phyloP scores from a whole-genome alignment of 768 basidiomycete genomes.

The Leucocoprinus sp. region DNA sequence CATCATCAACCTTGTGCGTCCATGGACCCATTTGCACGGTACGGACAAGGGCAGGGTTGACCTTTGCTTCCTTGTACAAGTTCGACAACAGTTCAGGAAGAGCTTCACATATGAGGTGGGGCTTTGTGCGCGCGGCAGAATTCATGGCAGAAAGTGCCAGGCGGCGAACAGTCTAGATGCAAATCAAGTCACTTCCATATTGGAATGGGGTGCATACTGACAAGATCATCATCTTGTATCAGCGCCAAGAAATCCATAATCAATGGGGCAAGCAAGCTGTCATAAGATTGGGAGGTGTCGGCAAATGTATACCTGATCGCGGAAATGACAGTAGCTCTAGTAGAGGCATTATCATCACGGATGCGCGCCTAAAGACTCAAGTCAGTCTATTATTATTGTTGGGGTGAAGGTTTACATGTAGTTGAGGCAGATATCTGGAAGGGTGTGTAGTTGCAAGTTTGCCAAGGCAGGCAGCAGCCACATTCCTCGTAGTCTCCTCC shows the following conservation, averaged over 20 bases:
- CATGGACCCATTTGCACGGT: conserved; percentile 97
- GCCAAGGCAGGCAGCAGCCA: conserved; percentile 93
- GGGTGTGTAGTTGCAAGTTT: conserved; percentile 92
- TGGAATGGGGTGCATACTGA: conserved; percentile 26
- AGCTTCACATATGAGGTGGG: conserved; percentile 84
- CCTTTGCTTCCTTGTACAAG: conserved; percentile 77
- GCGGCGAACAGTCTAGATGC: conserved; percentile 73
- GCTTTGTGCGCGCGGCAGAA: conserved; percentile 92
- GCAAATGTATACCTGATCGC: conserved; percentile 93
- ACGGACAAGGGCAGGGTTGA: conserved; percentile 74
- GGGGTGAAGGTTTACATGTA: conserved; percentile 52
- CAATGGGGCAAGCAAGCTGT: conserved; percentile 81
- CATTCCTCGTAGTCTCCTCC: conserved; percentile 89
- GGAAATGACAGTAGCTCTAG: conserved; percentile 84
- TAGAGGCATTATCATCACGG: conserved; percentile 55
- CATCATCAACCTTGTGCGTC: conserved; percentile 96
- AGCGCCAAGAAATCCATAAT: conserved; percentile 88
- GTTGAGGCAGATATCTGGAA: conserved; percentile 82
- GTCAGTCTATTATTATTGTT: conserved; percentile 1
- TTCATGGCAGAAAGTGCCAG: conserved; percentile 87
- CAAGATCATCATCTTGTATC: conserved; percentile 84
- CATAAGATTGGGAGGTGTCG: conserved; percentile 77
- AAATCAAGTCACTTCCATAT: neutral
- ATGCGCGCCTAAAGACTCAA: conserved; percentile 47
- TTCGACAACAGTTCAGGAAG: conserved; percentile 66